Base-by-base conservation (phyloP, 1,284 basidiomycete species). In the Malassezia sympodialis region DNA sequence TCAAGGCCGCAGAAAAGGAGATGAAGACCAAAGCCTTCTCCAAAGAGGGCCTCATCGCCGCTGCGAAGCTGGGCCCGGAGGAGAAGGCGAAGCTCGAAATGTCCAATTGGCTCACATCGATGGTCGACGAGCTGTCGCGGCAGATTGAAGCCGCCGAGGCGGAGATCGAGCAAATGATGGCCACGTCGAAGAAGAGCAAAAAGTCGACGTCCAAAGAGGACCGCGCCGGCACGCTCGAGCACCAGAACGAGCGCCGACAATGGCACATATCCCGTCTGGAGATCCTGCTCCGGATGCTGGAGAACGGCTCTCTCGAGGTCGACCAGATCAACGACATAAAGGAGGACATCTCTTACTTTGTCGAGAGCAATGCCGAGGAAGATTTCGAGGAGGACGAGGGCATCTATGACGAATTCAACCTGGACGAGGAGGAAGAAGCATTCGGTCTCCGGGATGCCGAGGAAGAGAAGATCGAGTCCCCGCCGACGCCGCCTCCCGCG, bases 21-120 rank as follows among this genome's bases (percentile, higher is more conserved):
- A 96, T 98, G 90, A 99, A 99, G 82, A 98, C 94, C 60, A 99
- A 99, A 76, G 94, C 94, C 0, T 99, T 98, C 78, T 96, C 91
- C 28, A 99, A 98, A 77, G 94, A 96, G 76, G 94, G 94, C 32
- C 82, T 99, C 31, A 96, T 87, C 61, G 89, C 91, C 53, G 90
- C 90, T 4, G 83, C 89, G 42, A 88, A 88, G 70, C 84, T 98
- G 27, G 94, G 98, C 76, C 94, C 94, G 47, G 90, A 88, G 75
- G 90, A 94, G 60, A 89, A 93, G 78, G 90, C 93, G 77, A 96
- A 96, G 77, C 81, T 87, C 61, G 91, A 96, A 72, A 84, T 86
- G 55, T 85, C 86, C 40, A 78, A 84, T 12, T 74, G 72, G 72
- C 47, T 74, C 12, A 63, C 69, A 3, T 55, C 54, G 1, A 62